phyloP scores from a whole-genome alignment of 2,329 filamentous ascomycete species.

The Volutella citrinella region DNA sequence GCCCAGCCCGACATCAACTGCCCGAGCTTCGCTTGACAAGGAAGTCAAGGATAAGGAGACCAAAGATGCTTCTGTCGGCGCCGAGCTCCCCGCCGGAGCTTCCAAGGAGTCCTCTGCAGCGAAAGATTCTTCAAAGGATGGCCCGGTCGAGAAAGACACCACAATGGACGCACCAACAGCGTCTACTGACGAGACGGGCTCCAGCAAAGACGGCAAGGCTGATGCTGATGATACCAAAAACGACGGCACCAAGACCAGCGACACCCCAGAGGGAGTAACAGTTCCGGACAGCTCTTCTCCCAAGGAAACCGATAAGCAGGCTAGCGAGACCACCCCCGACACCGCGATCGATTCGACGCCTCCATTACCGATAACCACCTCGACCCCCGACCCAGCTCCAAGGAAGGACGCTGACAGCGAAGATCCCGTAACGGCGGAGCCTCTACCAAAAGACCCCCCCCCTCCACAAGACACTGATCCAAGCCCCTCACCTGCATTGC shows the following conservation, averaged over 20 bases:
- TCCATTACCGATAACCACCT: too few species aligned
- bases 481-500: constrained; percentile 2
- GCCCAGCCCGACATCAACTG: constrained; percentile 24
- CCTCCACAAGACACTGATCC: background rate
- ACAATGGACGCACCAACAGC: background rate
- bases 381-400: too few species aligned
- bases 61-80: constrained; percentile 16
- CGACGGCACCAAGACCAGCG: background rate
- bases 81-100: constrained; percentile 11
- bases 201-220: constrained; percentile 4
- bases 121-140: constrained; percentile 1
- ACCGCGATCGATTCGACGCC: background rate
- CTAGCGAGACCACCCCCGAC: constrained; percentile 3
- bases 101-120: constrained; percentile 14
- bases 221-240: constrained; percentile 1
- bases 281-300: background rate
- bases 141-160: background rate
- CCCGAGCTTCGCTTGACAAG: constrained; percentile 29
- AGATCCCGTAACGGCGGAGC: background rate
- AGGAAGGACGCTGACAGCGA: background rate
- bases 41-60: too few species aligned
- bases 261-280: background rate
- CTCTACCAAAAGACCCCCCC: background rate
- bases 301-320: constrained; percentile 3
- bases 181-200: constrained; percentile 2